These are phyloP conservation scores for Ogataea methylovora DNA, from an alignment of 805 yeast genomes.

Conservation along the genomic window DNA sequence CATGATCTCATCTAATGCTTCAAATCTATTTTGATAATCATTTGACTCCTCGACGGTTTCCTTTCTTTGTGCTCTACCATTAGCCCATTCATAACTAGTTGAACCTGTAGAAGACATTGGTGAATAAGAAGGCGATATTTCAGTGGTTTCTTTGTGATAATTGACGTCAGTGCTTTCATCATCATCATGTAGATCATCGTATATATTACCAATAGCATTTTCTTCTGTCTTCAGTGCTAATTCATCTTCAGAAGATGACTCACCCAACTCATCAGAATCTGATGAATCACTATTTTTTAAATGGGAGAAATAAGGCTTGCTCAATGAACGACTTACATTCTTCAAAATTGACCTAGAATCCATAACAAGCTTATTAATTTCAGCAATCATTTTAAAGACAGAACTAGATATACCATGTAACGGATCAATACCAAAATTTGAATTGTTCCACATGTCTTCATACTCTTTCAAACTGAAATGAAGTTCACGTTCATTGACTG, in stretches of 20 bases:
- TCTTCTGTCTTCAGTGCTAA: constrained; percentile 8
- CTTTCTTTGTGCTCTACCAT: no score
- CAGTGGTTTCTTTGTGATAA: not conserved
- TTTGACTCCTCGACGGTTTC: constrained; percentile 1
- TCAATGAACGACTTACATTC: constrained; percentile 13
- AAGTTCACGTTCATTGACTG: constrained; percentile 52
- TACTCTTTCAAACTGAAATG: constrained; percentile 59
- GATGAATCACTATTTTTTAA: not conserved
- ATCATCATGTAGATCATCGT: not conserved
- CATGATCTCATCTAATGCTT: constrained; percentile 29
- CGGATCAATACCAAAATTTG: constrained; percentile 51
- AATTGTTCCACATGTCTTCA: constrained; percentile 36
- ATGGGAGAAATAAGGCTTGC: constrained; percentile 3
- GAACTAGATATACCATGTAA: constrained; percentile 67
- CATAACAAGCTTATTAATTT: constrained; percentile 53
- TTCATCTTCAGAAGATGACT: constrained; percentile 2
- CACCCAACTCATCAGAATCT: not conserved
- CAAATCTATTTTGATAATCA: constrained; percentile 17
- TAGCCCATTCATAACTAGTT: no score
- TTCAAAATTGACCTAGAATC: constrained; percentile 35
- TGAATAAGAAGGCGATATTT: constrained; percentile 4
- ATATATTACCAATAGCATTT: not conserved
- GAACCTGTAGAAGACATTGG: constrained; percentile 17
- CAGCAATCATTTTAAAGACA: constrained; percentile 59
- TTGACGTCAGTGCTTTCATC: not conserved